Percentiles rank a stretch among this genome's conserved stretches.
These are phyloP conservation scores for Diaporthe destruens DNA, from an alignment of 2,329 filamentous ascomycete genomes.

Conservation along the genomic window DNA sequence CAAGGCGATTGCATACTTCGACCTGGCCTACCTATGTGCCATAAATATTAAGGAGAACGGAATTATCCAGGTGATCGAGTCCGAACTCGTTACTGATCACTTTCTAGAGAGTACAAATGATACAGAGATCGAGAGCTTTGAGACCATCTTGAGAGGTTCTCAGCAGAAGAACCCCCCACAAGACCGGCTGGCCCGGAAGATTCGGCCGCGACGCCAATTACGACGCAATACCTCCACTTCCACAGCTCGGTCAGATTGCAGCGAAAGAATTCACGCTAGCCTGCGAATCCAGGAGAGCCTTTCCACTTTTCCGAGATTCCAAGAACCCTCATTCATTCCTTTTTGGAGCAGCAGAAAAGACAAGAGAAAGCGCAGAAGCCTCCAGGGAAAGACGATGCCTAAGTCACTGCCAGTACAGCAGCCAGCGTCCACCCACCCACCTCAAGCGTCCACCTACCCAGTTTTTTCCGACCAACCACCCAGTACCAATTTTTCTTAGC, in stretches of 20 bases:
- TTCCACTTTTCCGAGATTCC: slow-evolving; percentile 1
- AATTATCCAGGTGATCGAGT: neutral
- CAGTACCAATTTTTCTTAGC: no score
- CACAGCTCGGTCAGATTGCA: neutral
- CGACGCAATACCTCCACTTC: neutral
- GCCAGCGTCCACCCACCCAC: no score
- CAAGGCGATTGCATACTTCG: neutral
- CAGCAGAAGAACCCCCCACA: neutral
- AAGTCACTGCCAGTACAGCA: neutral
- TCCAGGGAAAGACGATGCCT: slow-evolving; percentile 7
- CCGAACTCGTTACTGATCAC: neutral
- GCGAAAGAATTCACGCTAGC: slow-evolving; percentile 6
- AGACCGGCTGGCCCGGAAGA: neutral
- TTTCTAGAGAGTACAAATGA: neutral
- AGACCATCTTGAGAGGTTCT: neutral
- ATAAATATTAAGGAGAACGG: neutral
- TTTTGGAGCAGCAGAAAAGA: slow-evolving; percentile 5
- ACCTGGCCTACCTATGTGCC: neutral
- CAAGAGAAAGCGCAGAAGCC: slow-evolving; percentile 10
- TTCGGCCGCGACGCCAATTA: neutral
- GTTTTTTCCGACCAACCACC: no score
- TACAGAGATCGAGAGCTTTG: neutral
- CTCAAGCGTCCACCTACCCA: no score
- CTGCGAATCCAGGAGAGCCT: slow-evolving; percentile 3
- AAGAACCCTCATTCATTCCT: neutral